A percentile compares a stretch with the other conserved stretches of the same genome.
These are phyloP conservation scores for Cladobotryum mycophilum DNA, from an alignment of 2,329 filamentous ascomycete species.

Conservation along the genomic window DNA sequence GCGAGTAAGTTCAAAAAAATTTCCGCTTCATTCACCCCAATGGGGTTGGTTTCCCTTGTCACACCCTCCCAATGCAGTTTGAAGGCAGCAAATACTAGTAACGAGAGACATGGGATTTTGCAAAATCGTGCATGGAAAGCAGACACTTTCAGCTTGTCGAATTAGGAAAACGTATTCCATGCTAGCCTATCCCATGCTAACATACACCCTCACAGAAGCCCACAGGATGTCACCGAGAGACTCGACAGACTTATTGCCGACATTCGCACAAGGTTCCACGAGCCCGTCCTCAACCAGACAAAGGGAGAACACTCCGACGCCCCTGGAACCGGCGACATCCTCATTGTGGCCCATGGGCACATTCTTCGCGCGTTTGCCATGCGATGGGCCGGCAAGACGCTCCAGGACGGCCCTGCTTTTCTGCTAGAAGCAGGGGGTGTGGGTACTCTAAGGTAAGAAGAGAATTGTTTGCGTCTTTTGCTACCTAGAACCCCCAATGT, in stretches of 20 bases:
- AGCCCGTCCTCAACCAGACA: conserved; percentile 46
- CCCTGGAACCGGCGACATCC: conserved; percentile 26
- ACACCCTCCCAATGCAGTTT: too few relatives aligned
- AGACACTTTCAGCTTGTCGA: background rate
- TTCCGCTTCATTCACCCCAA: background rate
- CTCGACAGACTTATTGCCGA: conserved; percentile 71
- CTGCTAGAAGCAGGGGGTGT: conserved; percentile 86
- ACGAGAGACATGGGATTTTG: background rate
- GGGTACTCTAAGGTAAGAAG: conserved; percentile 61
- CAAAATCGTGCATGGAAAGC: background rate
- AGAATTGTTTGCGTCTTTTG: background rate
- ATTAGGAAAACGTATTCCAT: background rate
- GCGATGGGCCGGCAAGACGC: conserved; percentile 69
- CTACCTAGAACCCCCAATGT: background rate
- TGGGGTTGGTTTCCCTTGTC: background rate
- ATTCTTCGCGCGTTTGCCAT: conserved; percentile 83
- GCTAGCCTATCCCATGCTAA: background rate
- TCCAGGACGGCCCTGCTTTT: conserved; percentile 71
- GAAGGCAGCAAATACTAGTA: background rate
- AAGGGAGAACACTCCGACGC: conserved; percentile 1
- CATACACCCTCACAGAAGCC: conserved; percentile 43
- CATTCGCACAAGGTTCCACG: conserved; percentile 62
- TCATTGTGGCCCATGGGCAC: conserved; percentile 82
- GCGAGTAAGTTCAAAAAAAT: conserved; percentile 56
- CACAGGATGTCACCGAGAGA: conserved; percentile 64